A percentile compares a stretch with the other conserved stretches of the same genome.
Conservation (phyloP, 805 yeast species). For the Starmerella asiatica region DNA sequence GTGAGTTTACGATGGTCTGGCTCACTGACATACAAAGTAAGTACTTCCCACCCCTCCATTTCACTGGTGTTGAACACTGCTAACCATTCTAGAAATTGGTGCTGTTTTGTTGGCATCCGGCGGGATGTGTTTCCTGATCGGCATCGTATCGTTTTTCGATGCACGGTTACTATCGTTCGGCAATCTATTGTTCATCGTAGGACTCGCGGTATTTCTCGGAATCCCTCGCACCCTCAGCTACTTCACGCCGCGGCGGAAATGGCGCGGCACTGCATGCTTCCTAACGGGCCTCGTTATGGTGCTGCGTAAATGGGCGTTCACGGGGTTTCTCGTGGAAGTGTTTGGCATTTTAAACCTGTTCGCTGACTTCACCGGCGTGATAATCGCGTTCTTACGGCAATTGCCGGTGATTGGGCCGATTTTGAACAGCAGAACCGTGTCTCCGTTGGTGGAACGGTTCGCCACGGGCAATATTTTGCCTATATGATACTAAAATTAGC, state of each 20-base stretch:
- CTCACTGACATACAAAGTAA: background rate
- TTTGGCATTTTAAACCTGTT: constrained; percentile 83
- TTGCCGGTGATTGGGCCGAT: constrained; percentile 80
- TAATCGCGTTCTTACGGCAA: constrained; percentile 73
- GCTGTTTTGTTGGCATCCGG: constrained; percentile 76
- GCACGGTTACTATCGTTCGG: constrained; percentile 82
- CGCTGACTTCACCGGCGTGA: constrained; percentile 86
- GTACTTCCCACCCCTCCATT: background rate
- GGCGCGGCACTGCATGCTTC: constrained; percentile 77
- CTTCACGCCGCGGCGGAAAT: constrained; percentile 74
- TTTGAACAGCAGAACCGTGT: constrained; percentile 64
- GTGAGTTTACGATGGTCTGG: background rate
- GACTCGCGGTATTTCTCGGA: constrained; percentile 76
- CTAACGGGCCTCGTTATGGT: constrained; percentile 62
- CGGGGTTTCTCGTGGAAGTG: constrained; percentile 74
- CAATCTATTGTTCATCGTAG: constrained; percentile 65
- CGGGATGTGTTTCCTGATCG: constrained; percentile 61
- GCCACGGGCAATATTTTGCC: constrained; percentile 56
- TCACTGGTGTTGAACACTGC: background rate
- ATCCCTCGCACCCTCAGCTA: constrained; percentile 68
- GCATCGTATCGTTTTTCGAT: constrained; percentile 76
- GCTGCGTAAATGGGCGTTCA: constrained; percentile 57
- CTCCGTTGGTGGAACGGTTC: constrained; percentile 53
- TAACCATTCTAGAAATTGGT: constrained; percentile 50
- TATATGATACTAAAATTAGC: background rate